phyloP scores from a whole-genome alignment of 352 stramenopile genomes.

The Globisporangium perplexum region DNA sequence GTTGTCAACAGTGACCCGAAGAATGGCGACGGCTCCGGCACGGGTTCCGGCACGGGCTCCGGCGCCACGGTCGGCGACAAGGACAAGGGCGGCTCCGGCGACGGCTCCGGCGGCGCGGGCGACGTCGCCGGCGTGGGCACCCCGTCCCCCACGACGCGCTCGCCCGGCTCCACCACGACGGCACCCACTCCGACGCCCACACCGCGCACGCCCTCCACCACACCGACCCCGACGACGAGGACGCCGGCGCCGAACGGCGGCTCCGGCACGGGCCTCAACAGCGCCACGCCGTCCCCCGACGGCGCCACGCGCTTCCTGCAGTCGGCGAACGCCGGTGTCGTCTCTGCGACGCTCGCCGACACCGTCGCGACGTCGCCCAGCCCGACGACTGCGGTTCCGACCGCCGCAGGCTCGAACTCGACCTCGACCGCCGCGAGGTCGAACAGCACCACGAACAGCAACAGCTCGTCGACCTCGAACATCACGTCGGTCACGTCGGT shows the following conservation, averaged over 20 bases:
- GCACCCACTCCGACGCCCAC: conserved; percentile 10
- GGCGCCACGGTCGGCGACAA: conserved; percentile 4
- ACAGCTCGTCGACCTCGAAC: conserved; percentile 12
- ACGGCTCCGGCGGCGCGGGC: neutral
- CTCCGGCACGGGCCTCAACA: neutral
- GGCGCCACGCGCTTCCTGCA: conserved; percentile 5
- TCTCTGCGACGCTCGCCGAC: neutral
- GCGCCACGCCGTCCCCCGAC: conserved; percentile 2
- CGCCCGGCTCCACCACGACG: neutral
- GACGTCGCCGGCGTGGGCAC: neutral
- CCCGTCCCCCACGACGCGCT: neutral
- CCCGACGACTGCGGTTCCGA: conserved; percentile 1
- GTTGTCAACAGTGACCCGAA: conserved; percentile 18
- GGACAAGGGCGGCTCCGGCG: neutral
- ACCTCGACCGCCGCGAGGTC: conserved; percentile 4
- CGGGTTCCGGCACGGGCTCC: conserved; percentile 4
- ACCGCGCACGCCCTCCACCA: neutral
- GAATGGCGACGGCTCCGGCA: conserved; percentile 2
- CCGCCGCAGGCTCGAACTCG: neutral
- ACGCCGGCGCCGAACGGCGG: neutral
- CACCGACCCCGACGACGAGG: conserved; percentile 4
- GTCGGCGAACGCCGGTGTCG: neutral
- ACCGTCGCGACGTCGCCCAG: neutral
- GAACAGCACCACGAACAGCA: conserved; percentile 2
- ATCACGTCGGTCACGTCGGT: conserved; percentile 13